Conservation (phyloP, 768 basidiomycete species). For the Agaricus bisporus region DNA sequence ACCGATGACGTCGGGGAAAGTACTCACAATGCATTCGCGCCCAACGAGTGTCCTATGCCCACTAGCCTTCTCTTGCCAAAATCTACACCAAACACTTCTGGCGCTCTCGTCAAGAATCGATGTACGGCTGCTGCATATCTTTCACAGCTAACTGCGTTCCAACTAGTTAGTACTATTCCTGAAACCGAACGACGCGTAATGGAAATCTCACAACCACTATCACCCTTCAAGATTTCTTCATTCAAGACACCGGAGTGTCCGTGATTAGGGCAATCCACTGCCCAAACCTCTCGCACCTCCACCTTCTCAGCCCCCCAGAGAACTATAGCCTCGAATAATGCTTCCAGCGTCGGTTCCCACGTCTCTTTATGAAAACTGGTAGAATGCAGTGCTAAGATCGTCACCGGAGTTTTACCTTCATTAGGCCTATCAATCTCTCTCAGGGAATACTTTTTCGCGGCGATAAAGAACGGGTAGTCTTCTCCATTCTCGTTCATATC, state of each 20-base stretch:
- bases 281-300: slow-evolving; percentile 57
- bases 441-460: slow-evolving; percentile 54
- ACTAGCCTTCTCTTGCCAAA: slow-evolving; percentile 47
- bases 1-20: not conserved
- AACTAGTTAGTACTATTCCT: not conserved
- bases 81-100: slow-evolving; percentile 33
- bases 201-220: slow-evolving; percentile 36
- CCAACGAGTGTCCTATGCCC: slow-evolving; percentile 65
- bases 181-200: slow-evolving; percentile 2
- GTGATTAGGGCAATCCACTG: slow-evolving; percentile 69
- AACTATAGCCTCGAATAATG: slow-evolving; percentile 33
- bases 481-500: slow-evolving; percentile 1
- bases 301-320: slow-evolving; percentile 11
- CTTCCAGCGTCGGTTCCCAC: slow-evolving; percentile 56
- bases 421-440: slow-evolving; percentile 28
- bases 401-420: slow-evolving; percentile 35
- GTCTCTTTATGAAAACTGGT: slow-evolving; percentile 75
- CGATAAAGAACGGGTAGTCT: slow-evolving; percentile 41
- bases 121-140: slow-evolving; percentile 56
- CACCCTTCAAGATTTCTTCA: slow-evolving; percentile 36
- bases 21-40: slow-evolving; percentile 57
- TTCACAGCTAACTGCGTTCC: slow-evolving; percentile 50
- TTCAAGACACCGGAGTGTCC: slow-evolving; percentile 56
- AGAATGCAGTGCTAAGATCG: slow-evolving; percentile 58
- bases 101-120: slow-evolving; percentile 40